Evolutionary conservation across 371 early-diverging fungal species (phyloP).

Genomic region (Choanephora cucurbitarum): DNA sequence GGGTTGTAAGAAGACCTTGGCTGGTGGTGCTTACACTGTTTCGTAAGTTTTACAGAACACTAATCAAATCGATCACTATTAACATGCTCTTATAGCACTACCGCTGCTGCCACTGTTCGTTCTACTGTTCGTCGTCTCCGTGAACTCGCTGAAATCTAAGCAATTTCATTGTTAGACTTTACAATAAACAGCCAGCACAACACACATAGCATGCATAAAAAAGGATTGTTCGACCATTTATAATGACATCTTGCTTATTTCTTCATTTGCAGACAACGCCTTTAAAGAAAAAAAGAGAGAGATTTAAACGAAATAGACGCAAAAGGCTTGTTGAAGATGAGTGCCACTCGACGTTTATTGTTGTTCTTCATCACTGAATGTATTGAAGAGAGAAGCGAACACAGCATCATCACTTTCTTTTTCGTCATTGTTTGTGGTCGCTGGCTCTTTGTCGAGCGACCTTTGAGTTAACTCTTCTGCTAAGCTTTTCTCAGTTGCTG

Average conservation of each 20-base stretch:
- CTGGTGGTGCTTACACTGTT: constrained; percentile 99
- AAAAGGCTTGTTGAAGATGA: too few relatives aligned
- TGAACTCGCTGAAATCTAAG: constrained; percentile 92
- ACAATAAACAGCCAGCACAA: constrained; percentile 13
- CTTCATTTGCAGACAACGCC: background rate
- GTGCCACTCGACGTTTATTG: background rate
- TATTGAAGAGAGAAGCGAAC: constrained; percentile 36
- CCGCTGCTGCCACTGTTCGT: constrained; percentile 92
- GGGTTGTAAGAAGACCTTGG: constrained; percentile 95
- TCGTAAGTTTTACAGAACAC: constrained; percentile 52
- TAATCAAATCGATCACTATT: background rate
- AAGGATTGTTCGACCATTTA: too few relatives aligned
- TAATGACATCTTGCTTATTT: too few relatives aligned
- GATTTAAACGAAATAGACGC: too few relatives aligned
- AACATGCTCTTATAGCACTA: constrained; percentile 60
- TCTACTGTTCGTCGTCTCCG: constrained; percentile 98
- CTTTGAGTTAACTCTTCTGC: constrained; percentile 3
- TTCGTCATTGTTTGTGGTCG: constrained; percentile 2
- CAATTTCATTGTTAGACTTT: constrained; percentile 9
- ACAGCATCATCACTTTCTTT: constrained; percentile 16
- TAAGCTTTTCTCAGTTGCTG: constrained; percentile 24
- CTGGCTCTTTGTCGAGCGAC: constrained; percentile 5
- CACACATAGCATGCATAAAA: constrained; percentile 5
- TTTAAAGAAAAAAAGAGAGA: too few relatives aligned
- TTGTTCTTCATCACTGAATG: constrained; percentile 44